These are phyloP conservation scores for Phytophthora cajani DNA, from an alignment of 352 stramenopile species.

Conservation along the genomic window DNA sequence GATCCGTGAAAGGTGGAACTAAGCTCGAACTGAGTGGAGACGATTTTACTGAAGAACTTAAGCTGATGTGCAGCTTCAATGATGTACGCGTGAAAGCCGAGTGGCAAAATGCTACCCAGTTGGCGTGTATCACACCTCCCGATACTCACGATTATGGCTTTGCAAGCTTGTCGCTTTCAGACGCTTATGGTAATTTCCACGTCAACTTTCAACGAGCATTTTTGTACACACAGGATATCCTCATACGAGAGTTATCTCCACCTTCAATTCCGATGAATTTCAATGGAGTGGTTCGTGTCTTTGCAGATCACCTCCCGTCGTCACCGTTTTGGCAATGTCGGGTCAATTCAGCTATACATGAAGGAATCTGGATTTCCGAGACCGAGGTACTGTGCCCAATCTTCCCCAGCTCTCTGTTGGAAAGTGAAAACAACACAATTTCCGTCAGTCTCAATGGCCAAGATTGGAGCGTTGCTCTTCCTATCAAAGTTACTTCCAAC, in stretches of 20 bases:
- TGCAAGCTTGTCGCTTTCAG: slow-evolving; percentile 31
- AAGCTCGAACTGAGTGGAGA: slow-evolving; percentile 37
- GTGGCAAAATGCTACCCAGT: slow-evolving; percentile 38
- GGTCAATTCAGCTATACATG: slow-evolving; percentile 13
- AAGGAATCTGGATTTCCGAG: slow-evolving; percentile 35
- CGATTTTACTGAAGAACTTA: slow-evolving; percentile 29
- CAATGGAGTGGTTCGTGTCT: slow-evolving; percentile 38
- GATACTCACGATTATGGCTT: slow-evolving; percentile 8
- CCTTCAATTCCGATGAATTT: slow-evolving; percentile 44
- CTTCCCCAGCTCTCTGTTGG: background rate
- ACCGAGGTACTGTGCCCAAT: slow-evolving; percentile 40
- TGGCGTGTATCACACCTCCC: slow-evolving; percentile 34
- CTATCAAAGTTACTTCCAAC: slow-evolving; percentile 20
- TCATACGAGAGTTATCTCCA: slow-evolving; percentile 23
- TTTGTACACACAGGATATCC: slow-evolving; percentile 32
- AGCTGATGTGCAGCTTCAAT: slow-evolving; percentile 48
- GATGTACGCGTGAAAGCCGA: slow-evolving; percentile 7
- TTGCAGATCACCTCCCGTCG: slow-evolving; percentile 28
- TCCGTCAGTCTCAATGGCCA: slow-evolving; percentile 55
- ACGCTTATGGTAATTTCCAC: slow-evolving; percentile 27
- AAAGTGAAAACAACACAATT: slow-evolving; percentile 16
- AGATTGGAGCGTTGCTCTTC: slow-evolving; percentile 42
- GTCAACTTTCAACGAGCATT: slow-evolving; percentile 39
- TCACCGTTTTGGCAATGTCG: slow-evolving; percentile 37
- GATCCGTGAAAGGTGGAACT: slow-evolving; percentile 44